Percentiles rank a stretch among this genome's conserved stretches.
phyloP scores from a whole-genome alignment of 2,329 filamentous ascomycete species.

The Camillea tinctor region DNA sequence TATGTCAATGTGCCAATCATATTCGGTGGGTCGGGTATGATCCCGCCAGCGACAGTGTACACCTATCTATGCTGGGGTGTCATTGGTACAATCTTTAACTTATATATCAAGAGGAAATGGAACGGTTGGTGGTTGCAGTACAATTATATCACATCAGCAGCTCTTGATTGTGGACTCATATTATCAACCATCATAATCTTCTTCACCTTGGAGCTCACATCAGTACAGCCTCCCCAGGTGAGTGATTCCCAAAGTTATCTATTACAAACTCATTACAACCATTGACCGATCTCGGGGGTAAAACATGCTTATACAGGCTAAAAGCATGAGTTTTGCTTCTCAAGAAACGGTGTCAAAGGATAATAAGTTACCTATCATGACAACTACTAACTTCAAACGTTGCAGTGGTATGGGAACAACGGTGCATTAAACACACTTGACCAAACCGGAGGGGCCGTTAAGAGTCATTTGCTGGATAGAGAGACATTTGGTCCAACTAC shows the following conservation, averaged over 20 bases:
- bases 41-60: conserved; percentile 69
- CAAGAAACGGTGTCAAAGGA: too few relatives aligned
- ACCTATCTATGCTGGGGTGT: conserved; percentile 71
- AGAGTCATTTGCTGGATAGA: conserved; percentile 40
- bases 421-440: conserved; percentile 48
- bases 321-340: too few relatives aligned
- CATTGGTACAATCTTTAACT: conserved; percentile 68
- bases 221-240: conserved; percentile 49
- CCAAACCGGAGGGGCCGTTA: conserved; percentile 42
- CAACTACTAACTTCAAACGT: too few relatives aligned
- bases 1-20: conserved; percentile 69
- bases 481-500: conserved; percentile 51
- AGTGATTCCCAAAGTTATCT: too few relatives aligned
- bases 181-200: conserved; percentile 69
- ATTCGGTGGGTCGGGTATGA: conserved; percentile 61
- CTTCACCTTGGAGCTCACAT: conserved; percentile 63
- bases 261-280: too few relatives aligned
- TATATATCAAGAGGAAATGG: conserved; percentile 61
- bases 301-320: too few relatives aligned
- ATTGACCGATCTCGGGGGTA: too few relatives aligned
- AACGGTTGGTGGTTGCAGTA: conserved; percentile 76
- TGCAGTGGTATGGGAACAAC: conserved; percentile 65
- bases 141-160: conserved; percentile 73
- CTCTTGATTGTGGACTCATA: conserved; percentile 66
- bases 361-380: too few relatives aligned